phyloP scores from a whole-genome alignment of 2,329 filamentous ascomycete species.

The Arthrobotrys musiformis region DNA sequence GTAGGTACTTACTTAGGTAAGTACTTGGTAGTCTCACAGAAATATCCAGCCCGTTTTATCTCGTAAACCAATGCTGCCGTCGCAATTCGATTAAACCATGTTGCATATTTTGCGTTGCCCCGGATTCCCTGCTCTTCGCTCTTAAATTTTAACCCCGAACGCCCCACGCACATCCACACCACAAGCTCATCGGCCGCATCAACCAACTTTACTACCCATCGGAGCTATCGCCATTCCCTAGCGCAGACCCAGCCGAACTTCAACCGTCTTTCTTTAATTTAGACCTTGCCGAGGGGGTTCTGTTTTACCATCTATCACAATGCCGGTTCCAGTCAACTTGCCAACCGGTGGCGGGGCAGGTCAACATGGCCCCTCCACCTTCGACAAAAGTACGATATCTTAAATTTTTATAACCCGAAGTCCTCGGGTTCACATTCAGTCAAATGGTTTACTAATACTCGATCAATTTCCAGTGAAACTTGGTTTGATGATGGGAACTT shows the following conservation, averaged over 20 bases:
- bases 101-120: slow-evolving; percentile 22
- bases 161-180: slow-evolving; percentile 22
- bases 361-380: slow-evolving; percentile 65
- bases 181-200: slow-evolving; percentile 19
- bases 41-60: no score
- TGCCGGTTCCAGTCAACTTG: slow-evolving; percentile 57
- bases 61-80: no score
- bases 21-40: no score
- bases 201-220: slow-evolving; percentile 14
- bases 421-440: background rate
- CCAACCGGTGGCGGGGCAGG: slow-evolving; percentile 51
- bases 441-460: slow-evolving; percentile 39
- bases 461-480: slow-evolving; percentile 79
- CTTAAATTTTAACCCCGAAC: slow-evolving; percentile 38
- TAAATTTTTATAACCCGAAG: background rate
- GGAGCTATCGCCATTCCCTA: slow-evolving; percentile 27
- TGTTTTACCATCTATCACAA: slow-evolving; percentile 3
- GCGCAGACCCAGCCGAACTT: slow-evolving; percentile 5
- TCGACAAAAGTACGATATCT: slow-evolving; percentile 68
- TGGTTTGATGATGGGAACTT: slow-evolving; percentile 98
- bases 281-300: background rate
- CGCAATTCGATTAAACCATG: background rate
- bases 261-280: background rate
- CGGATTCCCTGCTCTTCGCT: background rate
- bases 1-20: background rate